phyloP scores from a whole-genome alignment of 2,329 filamentous ascomycete genomes.

The Raffaelea deltoideospora region DNA sequence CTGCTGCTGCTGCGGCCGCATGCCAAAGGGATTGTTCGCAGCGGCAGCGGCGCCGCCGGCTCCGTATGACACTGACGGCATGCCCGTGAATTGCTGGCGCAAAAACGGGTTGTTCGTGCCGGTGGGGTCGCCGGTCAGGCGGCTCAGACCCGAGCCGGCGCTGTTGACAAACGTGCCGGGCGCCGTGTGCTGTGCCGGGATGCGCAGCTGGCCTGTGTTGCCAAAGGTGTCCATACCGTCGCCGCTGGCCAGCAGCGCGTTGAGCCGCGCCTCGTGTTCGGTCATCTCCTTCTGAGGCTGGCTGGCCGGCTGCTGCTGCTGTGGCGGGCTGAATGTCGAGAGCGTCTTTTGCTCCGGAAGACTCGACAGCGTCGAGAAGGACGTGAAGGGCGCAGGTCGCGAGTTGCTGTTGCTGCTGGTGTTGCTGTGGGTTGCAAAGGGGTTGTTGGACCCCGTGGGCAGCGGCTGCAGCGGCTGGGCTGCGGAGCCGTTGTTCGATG shows the following conservation, averaged over 20 bases:
- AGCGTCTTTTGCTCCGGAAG: conserved; percentile 77
- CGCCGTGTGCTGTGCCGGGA: conserved; percentile 90
- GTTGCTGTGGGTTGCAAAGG: conserved; percentile 50
- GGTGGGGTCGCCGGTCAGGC: conserved; percentile 54
- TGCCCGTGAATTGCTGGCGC: conserved; percentile 67
- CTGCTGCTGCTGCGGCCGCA: conserved; percentile 36
- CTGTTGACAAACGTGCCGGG: conserved; percentile 96
- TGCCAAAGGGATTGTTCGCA: conserved; percentile 52
- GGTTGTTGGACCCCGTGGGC: conserved; percentile 93
- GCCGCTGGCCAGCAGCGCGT: conserved; percentile 68
- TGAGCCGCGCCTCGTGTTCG: conserved; percentile 61
- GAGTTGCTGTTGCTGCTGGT: conserved; percentile 20
- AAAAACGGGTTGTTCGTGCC: conserved; percentile 77
- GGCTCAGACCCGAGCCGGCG: conserved; percentile 64
- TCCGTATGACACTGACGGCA: conserved; percentile 46
- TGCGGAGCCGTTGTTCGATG: conserved; percentile 42
- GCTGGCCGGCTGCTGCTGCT: conserved; percentile 20
- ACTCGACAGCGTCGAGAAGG: conserved; percentile 56
- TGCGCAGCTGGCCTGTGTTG: conserved; percentile 89
- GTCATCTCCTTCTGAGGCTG: conserved; percentile 40
- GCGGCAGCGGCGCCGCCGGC: conserved; percentile 28
- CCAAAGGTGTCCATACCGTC: conserved; percentile 96
- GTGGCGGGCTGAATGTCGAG: conserved; percentile 33
- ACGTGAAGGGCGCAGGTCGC: conserved; percentile 40
- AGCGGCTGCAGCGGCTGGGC: conserved; percentile 59